Conservation (phyloP, 2,329 filamentous ascomycete genomes). For the Magnaporthiopsis incrustans region DNA sequence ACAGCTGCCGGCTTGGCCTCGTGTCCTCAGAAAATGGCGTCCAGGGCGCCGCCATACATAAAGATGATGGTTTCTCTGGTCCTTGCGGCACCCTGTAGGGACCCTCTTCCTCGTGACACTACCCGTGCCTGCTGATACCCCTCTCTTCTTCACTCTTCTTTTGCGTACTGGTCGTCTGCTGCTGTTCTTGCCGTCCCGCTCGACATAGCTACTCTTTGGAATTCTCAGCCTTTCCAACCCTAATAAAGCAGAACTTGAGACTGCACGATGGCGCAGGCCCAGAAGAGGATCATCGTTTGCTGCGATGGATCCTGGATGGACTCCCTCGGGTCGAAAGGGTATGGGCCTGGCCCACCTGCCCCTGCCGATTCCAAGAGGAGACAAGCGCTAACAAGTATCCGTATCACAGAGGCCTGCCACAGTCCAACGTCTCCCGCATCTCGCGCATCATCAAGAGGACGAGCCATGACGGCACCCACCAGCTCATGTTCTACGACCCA, state of each 20-base stretch:
- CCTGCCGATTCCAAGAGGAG: not conserved
- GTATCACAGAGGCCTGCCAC: constrained; percentile 14
- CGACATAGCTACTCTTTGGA: too few relatives aligned
- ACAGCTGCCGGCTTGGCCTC: not conserved
- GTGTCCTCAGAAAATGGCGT: not conserved
- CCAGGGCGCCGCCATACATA: too few relatives aligned
- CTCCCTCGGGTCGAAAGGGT: constrained; percentile 5
- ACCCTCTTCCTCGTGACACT: too few relatives aligned
- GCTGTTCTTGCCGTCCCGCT: too few relatives aligned
- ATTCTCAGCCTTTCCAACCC: too few relatives aligned
- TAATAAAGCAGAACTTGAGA: too few relatives aligned
- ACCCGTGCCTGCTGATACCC: too few relatives aligned
- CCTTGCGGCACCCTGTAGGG: too few relatives aligned
- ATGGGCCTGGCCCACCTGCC: not conserved
- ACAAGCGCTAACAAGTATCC: not conserved
- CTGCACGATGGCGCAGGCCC: not conserved
- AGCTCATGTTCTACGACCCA: constrained; percentile 24
- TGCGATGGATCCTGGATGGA: constrained; percentile 9
- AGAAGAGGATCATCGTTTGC: constrained; percentile 7
- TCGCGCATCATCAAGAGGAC: constrained; percentile 19
- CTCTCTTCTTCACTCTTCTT: too few relatives aligned
- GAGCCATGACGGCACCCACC: constrained; percentile 18
- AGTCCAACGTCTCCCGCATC: constrained; percentile 23
- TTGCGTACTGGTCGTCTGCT: too few relatives aligned
- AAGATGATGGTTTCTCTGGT: too few relatives aligned